Evolutionary conservation across 2,329 filamentous ascomycete genomes (phyloP).

Genomic region (Grosmannia penicillata): DNA sequence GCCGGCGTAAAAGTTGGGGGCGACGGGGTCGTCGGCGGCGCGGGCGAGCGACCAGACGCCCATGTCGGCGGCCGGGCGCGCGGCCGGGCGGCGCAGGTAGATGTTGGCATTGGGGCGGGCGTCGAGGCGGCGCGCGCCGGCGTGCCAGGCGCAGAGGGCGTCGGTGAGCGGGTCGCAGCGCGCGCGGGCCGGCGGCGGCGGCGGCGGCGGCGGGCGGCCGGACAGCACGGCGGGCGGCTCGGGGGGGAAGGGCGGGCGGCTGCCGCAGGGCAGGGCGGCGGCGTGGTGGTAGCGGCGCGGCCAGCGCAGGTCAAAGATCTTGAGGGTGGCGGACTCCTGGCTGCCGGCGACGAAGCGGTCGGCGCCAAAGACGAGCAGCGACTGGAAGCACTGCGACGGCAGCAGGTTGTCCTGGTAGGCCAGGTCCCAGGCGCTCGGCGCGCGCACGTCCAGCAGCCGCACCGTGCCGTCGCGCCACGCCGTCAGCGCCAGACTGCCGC

Average conservation of each 20-base stretch:
- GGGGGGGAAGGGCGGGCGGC: constrained; percentile 19
- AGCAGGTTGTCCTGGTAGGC: constrained; percentile 36
- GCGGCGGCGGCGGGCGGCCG: background rate
- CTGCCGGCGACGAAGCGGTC: constrained; percentile 37
- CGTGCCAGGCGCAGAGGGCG: constrained; percentile 31
- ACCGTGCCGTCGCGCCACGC: constrained; percentile 39
- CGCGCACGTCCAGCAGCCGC: constrained; percentile 34
- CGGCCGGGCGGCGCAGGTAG: constrained; percentile 22
- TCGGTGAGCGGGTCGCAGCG: constrained; percentile 21
- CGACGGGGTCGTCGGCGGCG: constrained; percentile 29
- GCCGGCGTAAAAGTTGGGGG: constrained; percentile 31
- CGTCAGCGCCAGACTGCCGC: constrained; percentile 26
- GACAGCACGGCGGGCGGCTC: background rate
- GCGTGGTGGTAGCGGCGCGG: constrained; percentile 32
- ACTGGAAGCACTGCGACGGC: constrained; percentile 28
- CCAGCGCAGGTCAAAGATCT: constrained; percentile 40
- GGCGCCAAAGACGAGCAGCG: constrained; percentile 32
- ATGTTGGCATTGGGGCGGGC: constrained; percentile 35
- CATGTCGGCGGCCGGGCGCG: constrained; percentile 7
- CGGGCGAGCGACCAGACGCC: constrained; percentile 32
- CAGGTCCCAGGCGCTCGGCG: constrained; percentile 28
- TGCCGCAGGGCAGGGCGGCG: constrained; percentile 29
- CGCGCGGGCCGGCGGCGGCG: background rate
- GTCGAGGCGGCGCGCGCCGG: constrained; percentile 23
- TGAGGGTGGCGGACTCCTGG: constrained; percentile 25